These are phyloP conservation scores for Boletus sp. DNA, from an alignment of 768 basidiomycete genomes.

Conservation along the genomic window DNA sequence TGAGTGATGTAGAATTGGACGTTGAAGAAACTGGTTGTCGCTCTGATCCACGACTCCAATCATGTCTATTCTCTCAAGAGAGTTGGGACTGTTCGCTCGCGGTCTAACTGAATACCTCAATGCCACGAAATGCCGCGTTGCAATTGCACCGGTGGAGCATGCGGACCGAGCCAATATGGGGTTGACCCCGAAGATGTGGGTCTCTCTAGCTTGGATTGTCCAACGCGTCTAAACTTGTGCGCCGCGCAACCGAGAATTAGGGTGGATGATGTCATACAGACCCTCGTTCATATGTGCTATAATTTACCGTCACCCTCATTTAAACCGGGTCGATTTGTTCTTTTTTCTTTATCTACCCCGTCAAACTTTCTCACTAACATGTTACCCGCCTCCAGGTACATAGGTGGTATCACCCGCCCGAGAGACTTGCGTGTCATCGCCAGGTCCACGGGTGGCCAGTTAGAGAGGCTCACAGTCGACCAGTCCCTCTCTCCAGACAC, in stretches of 20 bases:
- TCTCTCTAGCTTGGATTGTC: background rate
- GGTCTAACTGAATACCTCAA: background rate
- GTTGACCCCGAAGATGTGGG: background rate
- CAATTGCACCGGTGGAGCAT: background rate
- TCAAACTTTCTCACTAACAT: constrained; percentile 9
- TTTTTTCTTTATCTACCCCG: background rate
- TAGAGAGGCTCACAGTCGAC: constrained; percentile 27
- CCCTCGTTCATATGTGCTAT: background rate
- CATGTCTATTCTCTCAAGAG: background rate
- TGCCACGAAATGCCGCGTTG: background rate
- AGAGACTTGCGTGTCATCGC: constrained; percentile 35
- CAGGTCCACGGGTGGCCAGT: constrained; percentile 37
- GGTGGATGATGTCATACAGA: constrained; percentile 24
- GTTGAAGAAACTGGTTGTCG: background rate
- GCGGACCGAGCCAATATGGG: background rate
- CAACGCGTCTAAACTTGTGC: background rate
- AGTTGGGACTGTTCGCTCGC: background rate
- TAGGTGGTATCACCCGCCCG: constrained; percentile 41
- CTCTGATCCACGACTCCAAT: background rate
- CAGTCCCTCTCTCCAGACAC: constrained; percentile 33
- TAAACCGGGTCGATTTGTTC: background rate
- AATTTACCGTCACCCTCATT: background rate
- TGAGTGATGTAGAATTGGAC: background rate
- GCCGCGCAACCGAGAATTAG: background rate
- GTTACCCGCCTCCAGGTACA: constrained; percentile 31